Base-by-base conservation (phyloP, 2,329 filamentous ascomycete genomes). In the Penicillium sp. region DNA sequence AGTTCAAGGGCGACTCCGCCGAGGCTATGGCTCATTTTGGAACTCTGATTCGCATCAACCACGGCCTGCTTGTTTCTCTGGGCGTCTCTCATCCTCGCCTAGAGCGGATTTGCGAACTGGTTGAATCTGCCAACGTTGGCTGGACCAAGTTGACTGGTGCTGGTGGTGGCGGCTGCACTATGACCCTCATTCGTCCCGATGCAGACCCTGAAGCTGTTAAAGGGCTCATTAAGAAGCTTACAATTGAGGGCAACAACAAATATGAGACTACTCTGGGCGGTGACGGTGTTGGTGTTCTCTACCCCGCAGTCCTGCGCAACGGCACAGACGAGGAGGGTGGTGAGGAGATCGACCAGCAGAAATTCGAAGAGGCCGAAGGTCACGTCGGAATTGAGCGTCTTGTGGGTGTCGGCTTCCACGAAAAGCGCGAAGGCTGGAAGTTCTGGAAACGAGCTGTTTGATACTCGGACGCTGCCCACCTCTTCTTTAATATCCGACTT, bases 81-180 rank as follows among this genome's bases (percentile, higher is more conserved):
- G 95, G 95, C 8, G 95, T 98, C 27, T 98, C 93, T 2, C 95
- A 99, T 74, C 96, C 95, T 1, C 88, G 92, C 47, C 82, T 99
- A 26, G 95, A 99, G 77, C 87, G 93, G 31, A 87, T 99, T 65
- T 87, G 95, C 60, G 93, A 96, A 76, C 80, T 99, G 26, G 89
- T 96, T 49, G 93, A 99, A 65, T 87, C 95, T 66, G 85, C 91
- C 55, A 90, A 89, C 42, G 90, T 97, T 55, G 95, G 95, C 29
- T 99, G 93, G 93, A 97, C 95, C 13, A 99, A 99, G 74, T 83
- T 99, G 56, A 99, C 95, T 0, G 95, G 95, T 33, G 95, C 95
- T 1, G 95, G 95, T 22, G 96, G 95, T 13, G 96, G 95, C 55
- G 95, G 95, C 3, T 98, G 96, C 75, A 93, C 93, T 3, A 98